Evolutionary conservation across 192 early-diverging fungal species (phyloP), one percentile per base, ranked within the genome.

Genomic region (Coemansia sp.): DNA sequence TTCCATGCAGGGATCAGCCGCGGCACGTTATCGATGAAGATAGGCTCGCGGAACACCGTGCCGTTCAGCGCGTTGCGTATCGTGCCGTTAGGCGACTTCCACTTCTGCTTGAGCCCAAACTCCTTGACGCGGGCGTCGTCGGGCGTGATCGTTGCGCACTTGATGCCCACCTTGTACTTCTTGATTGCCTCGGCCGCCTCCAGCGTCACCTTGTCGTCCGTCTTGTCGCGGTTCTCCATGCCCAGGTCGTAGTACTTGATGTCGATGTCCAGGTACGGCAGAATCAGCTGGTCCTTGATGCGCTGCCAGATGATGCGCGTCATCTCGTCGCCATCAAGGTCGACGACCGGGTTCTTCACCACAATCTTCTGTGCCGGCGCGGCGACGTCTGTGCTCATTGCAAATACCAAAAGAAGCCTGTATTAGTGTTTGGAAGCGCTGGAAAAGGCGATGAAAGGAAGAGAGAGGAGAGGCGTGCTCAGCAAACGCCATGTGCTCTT

Each of bases 141-240:
- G 11, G 96, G 94, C 21, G 96, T 98, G 74, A 98, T 98, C 33
- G 96, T 98, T 7, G 96, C 96, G 71, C 96, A 98, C 84, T 98
- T 98, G 85, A 98, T 98, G 64, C 94, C 89, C 53, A 94, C 95
- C 67, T 95, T 93, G 87, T 96, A 94, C 85, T 94, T 91, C 71
- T 90, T 88, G 80, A 96, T 97, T 12, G 96, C 96, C 65, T 94
- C 91, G 44, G 96, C 96, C 27, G 96, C 91, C 25, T 97, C 95
- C 31, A 94, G 81, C 30, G 96, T 98, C 50, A 98, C 92, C 82
- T 90, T 80, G 81, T 96, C 93, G 80, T 91, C 71, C n/a, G 94
- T 96, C 84, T 87, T 67, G 82, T 97, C 95, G 73, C 95, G 90
- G 79, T 93, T 81, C 73, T 93, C 88, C 68, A 98, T 86, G 52